Conservation (phyloP, 305 asterid species). For the Fraxinus albicans region DNA sequence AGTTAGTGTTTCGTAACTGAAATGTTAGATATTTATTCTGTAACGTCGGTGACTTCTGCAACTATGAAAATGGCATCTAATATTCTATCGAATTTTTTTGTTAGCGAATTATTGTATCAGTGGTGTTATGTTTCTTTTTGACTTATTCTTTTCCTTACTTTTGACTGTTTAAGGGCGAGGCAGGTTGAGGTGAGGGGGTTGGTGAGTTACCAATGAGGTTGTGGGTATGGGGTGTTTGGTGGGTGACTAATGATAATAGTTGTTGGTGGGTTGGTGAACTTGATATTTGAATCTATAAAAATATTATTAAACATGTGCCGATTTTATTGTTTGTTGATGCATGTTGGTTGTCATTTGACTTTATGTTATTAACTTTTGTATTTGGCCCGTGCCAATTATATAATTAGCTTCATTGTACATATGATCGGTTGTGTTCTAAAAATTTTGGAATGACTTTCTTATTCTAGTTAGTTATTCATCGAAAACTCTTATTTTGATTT, state of each 20-base stretch:
- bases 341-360: constrained; percentile 4
- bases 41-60: neutral
- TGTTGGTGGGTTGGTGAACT: neutral
- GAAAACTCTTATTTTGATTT: constrained; percentile 2
- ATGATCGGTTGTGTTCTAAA: neutral
- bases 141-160: neutral
- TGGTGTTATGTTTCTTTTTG: neutral
- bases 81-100: neutral
- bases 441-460: constrained; percentile 11
- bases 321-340: neutral
- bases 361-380: neutral
- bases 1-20: neutral
- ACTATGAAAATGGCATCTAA: neutral
- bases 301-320: neutral
- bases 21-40: neutral
- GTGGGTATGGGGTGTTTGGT: neutral
- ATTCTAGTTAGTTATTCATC: constrained; percentile 2
- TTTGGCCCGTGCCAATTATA: constrained; percentile 2
- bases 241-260: neutral
- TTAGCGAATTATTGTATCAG: neutral
- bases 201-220: neutral
- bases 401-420: constrained; percentile 3
- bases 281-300: neutral
- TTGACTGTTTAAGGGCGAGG: neutral
- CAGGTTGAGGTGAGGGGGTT: neutral